Percentiles rank a stretch among this genome's conserved stretches.
Evolutionary conservation across 2,329 filamentous ascomycete species (phyloP).

Genomic region (Coniochaeta prunicola): DNA sequence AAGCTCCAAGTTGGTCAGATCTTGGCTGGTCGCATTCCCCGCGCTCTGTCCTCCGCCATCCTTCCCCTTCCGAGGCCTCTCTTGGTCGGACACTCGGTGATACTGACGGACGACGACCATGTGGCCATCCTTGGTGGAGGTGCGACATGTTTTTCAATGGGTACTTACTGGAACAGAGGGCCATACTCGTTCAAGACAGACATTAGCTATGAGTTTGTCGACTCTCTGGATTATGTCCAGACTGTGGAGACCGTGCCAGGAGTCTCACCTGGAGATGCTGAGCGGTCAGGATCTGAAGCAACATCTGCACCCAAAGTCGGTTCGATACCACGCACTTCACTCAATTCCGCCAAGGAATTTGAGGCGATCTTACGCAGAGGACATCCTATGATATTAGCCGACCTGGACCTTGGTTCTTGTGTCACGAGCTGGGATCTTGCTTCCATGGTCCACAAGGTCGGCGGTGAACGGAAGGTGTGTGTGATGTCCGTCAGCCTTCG

Average conservation of each 20-base stretch:
- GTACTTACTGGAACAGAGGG: conserved; percentile 71
- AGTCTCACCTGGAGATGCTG: background rate
- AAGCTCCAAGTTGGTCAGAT: background rate
- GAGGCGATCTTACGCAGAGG: conserved; percentile 46
- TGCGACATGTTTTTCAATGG: conserved; percentile 86
- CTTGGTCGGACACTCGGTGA: conserved; percentile 60
- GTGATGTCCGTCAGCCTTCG: background rate
- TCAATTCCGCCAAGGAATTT: conserved; percentile 52
- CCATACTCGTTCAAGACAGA: conserved; percentile 34
- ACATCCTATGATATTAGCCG: conserved; percentile 59
- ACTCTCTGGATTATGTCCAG: background rate
- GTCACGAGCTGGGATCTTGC: conserved; percentile 58
- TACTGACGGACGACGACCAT: conserved; percentile 35
- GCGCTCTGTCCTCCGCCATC: too few relatives aligned
- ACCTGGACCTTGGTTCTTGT: conserved; percentile 61
- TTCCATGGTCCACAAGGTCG: conserved; percentile 59
- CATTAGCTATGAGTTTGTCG: background rate
- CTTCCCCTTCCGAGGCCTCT: conserved; percentile 33
- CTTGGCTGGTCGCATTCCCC: background rate
- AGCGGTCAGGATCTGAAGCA: background rate
- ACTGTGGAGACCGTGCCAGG: conserved; percentile 6
- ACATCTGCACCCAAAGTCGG: conserved; percentile 10
- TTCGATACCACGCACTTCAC: conserved; percentile 41
- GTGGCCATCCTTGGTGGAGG: conserved; percentile 69
- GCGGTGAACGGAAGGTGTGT: conserved; percentile 51